phyloP scores from a whole-genome alignment of 1,284 basidiomycete species.

The Coriolopsis trogii region DNA sequence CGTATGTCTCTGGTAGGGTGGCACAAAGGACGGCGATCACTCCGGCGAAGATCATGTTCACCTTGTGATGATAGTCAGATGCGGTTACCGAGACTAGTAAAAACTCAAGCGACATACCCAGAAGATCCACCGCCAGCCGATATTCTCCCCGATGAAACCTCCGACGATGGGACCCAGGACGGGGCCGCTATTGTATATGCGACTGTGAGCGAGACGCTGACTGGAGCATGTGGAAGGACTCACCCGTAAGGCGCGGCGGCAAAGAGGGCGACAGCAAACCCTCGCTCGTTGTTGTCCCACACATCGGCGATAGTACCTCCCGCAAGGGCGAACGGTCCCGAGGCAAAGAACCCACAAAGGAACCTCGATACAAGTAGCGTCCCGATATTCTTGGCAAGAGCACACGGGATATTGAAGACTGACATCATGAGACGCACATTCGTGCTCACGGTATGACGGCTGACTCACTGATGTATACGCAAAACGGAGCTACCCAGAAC shows the following conservation, averaged over 20 bases:
- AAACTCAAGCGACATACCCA: conserved; percentile 28
- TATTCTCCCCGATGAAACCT: conserved; percentile 47
- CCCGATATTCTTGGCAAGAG: conserved; percentile 60
- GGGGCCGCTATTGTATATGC: conserved; percentile 52
- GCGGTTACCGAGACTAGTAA: background rate
- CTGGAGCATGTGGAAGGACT: background rate
- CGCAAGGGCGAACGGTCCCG: conserved; percentile 62
- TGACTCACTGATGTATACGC: conserved; percentile 46
- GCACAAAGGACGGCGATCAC: conserved; percentile 40
- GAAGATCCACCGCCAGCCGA: conserved; percentile 49
- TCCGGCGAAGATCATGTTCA: conserved; percentile 57
- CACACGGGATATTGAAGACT: conserved; percentile 35
- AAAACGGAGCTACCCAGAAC: conserved; percentile 46
- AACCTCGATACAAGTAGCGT: conserved; percentile 69
- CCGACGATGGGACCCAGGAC: conserved; percentile 61
- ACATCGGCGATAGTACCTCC: conserved; percentile 71
- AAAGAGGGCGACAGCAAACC: conserved; percentile 63
- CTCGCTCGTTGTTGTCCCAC: conserved; percentile 60
- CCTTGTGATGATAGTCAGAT: background rate
- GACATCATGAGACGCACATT: background rate
- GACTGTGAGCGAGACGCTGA: background rate
- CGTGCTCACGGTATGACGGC: background rate
- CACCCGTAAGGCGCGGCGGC: conserved; percentile 61
- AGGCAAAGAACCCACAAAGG: conserved; percentile 68
- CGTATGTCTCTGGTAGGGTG: conserved; percentile 60